Evolutionary conservation across 148 eudicot genomes (phyloP).

Genomic region (Cornus controversa): DNA sequence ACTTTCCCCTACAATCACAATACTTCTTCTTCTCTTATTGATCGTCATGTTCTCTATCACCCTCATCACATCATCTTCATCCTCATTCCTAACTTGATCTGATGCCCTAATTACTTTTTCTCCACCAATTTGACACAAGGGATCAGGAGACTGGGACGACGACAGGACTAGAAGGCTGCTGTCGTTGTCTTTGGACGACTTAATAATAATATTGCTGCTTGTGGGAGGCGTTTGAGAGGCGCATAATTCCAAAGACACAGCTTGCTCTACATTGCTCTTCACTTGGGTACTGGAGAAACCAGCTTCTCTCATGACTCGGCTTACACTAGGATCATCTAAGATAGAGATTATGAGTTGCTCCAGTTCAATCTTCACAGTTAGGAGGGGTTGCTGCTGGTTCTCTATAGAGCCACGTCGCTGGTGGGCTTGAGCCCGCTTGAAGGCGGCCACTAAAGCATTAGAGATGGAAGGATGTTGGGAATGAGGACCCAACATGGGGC

Average conservation of each 20-base stretch:
- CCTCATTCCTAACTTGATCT: slow-evolving; percentile 17
- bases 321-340: slow-evolving; percentile 93
- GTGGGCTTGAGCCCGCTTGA: slow-evolving; percentile 88
- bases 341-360: slow-evolving; percentile 86
- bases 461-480: slow-evolving; percentile 63
- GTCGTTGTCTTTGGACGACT: slow-evolving; percentile 6
- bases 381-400: slow-evolving; percentile 69
- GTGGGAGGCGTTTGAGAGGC: too few relatives aligned
- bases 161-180: not conserved
- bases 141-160: too few relatives aligned
- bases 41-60: slow-evolving; percentile 52
- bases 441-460: slow-evolving; percentile 82
- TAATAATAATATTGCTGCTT: slow-evolving; percentile 4
- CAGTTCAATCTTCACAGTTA: slow-evolving; percentile 72
- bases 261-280: slow-evolving; percentile 71
- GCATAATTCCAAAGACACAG: slow-evolving; percentile 41
- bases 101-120: not conserved
- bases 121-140: not conserved
- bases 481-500: slow-evolving; percentile 47
- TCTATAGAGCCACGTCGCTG: slow-evolving; percentile 75
- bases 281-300: slow-evolving; percentile 82
- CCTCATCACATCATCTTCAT: slow-evolving; percentile 56
- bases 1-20: slow-evolving; percentile 72
- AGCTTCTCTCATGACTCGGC: slow-evolving; percentile 91
- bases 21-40: slow-evolving; percentile 39